Conservation (phyloP, 495 filamentous ascomycete genomes). For the Trichocladium antarcticum region DNA sequence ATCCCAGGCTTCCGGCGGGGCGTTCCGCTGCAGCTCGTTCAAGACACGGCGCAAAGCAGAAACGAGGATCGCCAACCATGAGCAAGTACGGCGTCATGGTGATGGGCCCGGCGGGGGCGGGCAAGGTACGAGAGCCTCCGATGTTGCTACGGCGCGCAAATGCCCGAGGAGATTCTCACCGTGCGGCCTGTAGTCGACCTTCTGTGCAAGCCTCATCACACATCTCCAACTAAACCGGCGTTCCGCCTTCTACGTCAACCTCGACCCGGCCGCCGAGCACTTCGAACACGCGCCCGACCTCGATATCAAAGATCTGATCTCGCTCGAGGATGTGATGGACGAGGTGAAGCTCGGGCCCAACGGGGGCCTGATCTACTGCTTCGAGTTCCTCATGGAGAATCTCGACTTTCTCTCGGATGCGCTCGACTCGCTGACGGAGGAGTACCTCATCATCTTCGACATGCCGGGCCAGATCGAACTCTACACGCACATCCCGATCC, state of each 20-base stretch:
- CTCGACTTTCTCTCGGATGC: slow-evolving; percentile 86
- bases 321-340: slow-evolving; percentile 96
- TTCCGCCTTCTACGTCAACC: slow-evolving; percentile 89
- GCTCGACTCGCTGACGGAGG: slow-evolving; percentile 78
- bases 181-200: slow-evolving; percentile 57
- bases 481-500: slow-evolving; percentile 89
- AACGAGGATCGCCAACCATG: slow-evolving; percentile 53
- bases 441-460: slow-evolving; percentile 93
- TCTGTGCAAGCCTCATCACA: slow-evolving; percentile 85
- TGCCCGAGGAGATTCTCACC: slow-evolving; percentile 11
- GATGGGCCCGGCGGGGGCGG: slow-evolving; percentile 83
- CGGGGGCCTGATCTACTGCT: slow-evolving; percentile 94
- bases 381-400: slow-evolving; percentile 92
- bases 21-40: too few relatives aligned
- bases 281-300: slow-evolving; percentile 89
- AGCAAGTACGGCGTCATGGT: slow-evolving; percentile 91
- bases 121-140: slow-evolving; percentile 49
- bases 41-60: too few relatives aligned
- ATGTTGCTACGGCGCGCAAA: background rate
- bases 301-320: slow-evolving; percentile 94
- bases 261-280: slow-evolving; percentile 89
- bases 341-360: slow-evolving; percentile 90
- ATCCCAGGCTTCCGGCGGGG: too few relatives aligned
- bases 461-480: slow-evolving; percentile 99
- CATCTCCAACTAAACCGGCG: slow-evolving; percentile 81